A percentile compares a stretch with the other conserved stretches of the same genome.
Conservation (phyloP, 352 stramenopile genomes). For the Globisporangium nodosum region DNA sequence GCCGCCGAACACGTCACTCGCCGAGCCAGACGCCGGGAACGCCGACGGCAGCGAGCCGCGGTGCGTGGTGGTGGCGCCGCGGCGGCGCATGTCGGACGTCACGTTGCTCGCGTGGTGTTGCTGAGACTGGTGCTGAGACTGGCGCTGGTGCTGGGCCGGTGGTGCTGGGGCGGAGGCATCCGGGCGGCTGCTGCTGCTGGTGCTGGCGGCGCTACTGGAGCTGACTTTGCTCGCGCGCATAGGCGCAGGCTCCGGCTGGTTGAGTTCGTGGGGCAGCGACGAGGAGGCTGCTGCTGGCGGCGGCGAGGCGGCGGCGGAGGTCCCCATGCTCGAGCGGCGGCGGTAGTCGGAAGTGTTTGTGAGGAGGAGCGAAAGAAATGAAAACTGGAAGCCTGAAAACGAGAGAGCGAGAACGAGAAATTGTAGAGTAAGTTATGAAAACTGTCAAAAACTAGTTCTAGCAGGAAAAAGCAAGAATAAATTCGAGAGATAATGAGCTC, state of each 20-base stretch:
- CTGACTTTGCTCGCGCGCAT: conserved; percentile 1
- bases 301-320: background rate
- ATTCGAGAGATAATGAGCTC: background rate
- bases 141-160: background rate
- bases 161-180: too few species aligned
- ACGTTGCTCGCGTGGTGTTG: conserved; percentile 3
- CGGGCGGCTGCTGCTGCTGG: background rate
- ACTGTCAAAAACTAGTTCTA: too few species aligned
- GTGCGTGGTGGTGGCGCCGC: conserved; percentile 6
- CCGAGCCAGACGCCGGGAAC: conserved; percentile 3
- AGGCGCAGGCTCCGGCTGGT: background rate
- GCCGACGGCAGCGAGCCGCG: conserved; percentile 14
- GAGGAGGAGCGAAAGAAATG: conserved; percentile 1
- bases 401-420: too few species aligned
- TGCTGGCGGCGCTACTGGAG: conserved; percentile 2
- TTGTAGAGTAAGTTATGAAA: too few species aligned
- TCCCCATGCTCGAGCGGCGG: background rate
- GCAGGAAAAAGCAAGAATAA: too few species aligned
- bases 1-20: conserved; percentile 3
- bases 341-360: background rate
- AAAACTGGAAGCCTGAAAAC: background rate
- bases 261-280: background rate
- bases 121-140: background rate
- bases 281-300: background rate
- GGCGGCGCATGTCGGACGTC: conserved; percentile 11